Evolutionary conservation across 306 rosid genomes (phyloP).

Genomic region (Astragalus glycyphyllos): DNA sequence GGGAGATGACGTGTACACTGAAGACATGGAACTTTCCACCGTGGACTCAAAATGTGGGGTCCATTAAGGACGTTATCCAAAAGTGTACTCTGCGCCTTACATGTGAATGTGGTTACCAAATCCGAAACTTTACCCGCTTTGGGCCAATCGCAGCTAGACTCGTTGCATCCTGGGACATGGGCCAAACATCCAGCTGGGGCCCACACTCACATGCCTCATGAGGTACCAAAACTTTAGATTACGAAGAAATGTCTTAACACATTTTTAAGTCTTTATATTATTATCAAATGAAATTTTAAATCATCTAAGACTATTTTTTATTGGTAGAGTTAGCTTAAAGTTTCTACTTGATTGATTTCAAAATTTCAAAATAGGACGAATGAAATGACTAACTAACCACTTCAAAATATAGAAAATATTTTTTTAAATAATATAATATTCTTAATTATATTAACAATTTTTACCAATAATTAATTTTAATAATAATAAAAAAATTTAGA

Average conservation of each 20-base stretch:
- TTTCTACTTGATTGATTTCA: neutral
- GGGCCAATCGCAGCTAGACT: slow-evolving; percentile 46
- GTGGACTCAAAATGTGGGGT: slow-evolving; percentile 64
- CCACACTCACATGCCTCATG: slow-evolving; percentile 39
- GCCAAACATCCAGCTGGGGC: slow-evolving; percentile 1
- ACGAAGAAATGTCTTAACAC: neutral
- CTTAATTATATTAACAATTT: no score
- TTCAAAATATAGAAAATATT: no score
- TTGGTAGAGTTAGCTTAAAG: neutral
- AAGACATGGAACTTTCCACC: slow-evolving; percentile 73
- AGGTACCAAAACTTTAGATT: slow-evolving; percentile 1
- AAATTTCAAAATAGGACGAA: neutral
- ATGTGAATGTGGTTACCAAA: slow-evolving; percentile 48
- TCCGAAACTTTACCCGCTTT: slow-evolving; percentile 49
- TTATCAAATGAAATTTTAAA: neutral
- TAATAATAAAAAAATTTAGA: no score
- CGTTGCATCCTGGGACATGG: slow-evolving; percentile 37
- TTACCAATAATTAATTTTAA: no score
- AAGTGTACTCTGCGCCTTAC: slow-evolving; percentile 12
- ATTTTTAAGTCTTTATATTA: neutral
- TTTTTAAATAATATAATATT: no score
- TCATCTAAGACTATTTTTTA: neutral
- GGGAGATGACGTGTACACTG: slow-evolving; percentile 63
- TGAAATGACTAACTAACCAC: no score
- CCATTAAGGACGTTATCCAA: slow-evolving; percentile 66